Conservation (phyloP, 129 eudicot species). For the Escallonia herrerae region DNA sequence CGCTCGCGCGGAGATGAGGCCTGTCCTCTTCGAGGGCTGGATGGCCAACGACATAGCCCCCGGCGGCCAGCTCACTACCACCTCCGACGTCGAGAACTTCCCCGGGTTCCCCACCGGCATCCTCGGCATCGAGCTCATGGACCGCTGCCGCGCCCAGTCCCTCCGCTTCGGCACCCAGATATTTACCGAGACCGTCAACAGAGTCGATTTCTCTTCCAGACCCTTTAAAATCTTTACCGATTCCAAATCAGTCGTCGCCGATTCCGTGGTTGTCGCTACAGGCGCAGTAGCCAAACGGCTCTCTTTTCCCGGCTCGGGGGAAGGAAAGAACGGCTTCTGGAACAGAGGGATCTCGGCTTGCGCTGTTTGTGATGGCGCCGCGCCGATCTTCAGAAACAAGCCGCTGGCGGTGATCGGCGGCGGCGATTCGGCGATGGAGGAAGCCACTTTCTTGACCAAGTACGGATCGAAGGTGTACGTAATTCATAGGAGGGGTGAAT, state of each 20-base stretch:
- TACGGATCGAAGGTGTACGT: conserved; percentile 88
- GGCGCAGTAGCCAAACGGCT: conserved; percentile 82
- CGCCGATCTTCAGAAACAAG: conserved; percentile 67
- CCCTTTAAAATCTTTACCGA: conserved; percentile 61
- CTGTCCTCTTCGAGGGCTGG: conserved; percentile 88
- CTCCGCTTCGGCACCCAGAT: conserved; percentile 67
- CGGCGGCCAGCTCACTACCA: conserved; percentile 95
- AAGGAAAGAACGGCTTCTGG: conserved; percentile 65
- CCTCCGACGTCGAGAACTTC: conserved; percentile 94
- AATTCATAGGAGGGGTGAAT: conserved; percentile 71
- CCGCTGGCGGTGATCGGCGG: conserved; percentile 91
- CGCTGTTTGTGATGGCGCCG: conserved; percentile 95
- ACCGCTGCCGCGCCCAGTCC: conserved; percentile 58
- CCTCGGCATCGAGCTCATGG: conserved; percentile 67
- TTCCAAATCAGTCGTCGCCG: conserved; percentile 53
- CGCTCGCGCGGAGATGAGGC: conserved; percentile 83
- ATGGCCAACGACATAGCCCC: conserved; percentile 99
- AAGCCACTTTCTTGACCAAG: conserved; percentile 72
- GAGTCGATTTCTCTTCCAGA: conserved; percentile 53
- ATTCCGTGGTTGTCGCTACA: conserved; percentile 67
- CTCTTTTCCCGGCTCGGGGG: conserved; percentile 55
- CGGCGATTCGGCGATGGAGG: conserved; percentile 98
- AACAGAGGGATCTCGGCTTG: conserved; percentile 89
- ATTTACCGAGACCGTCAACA: conserved; percentile 65
- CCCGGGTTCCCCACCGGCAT: conserved; percentile 91